Percentiles rank a stretch among this genome's conserved stretches.
Conservation (phyloP, 163 green algal genomes). For the Dunaliella salina region DNA sequence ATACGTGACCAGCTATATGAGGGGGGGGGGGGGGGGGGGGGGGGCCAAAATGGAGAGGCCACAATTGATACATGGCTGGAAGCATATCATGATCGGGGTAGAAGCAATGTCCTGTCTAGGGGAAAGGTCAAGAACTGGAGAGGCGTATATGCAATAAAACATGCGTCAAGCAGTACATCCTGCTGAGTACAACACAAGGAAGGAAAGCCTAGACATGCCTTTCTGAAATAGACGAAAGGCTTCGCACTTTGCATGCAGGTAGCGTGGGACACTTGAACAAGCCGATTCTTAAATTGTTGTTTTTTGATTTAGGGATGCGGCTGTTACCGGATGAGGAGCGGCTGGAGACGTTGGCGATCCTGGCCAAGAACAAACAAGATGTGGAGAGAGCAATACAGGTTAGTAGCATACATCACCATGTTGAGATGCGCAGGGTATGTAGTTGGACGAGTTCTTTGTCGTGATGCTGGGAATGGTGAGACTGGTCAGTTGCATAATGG, state of each 20-base stretch:
- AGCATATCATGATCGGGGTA: too few relatives aligned
- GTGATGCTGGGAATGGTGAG: too few relatives aligned
- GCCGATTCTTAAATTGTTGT: not conserved
- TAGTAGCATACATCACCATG: not conserved
- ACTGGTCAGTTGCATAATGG: not conserved
- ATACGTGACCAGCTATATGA: too few relatives aligned
- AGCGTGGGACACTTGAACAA: not conserved
- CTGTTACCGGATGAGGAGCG: conserved; percentile 59
- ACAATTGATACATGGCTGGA: not conserved
- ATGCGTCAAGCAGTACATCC: too few relatives aligned
- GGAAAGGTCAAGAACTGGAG: too few relatives aligned
- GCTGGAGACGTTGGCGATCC: conserved; percentile 47
- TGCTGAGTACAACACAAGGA: too few relatives aligned
- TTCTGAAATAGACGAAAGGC: not conserved
- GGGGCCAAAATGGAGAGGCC: too few relatives aligned
- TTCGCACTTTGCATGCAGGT: not conserved
- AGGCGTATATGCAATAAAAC: too few relatives aligned
- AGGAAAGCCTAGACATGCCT: too few relatives aligned
- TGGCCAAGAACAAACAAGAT: conserved; percentile 48
- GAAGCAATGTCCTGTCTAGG: too few relatives aligned
- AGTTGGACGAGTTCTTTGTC: not conserved
- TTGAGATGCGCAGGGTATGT: not conserved
- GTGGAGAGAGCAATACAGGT: conserved; percentile 36
- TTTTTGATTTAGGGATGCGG: conserved; percentile 43
- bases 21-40: too few relatives aligned